Evolutionary conservation across 2,329 filamentous ascomycete genomes (phyloP).

Genomic region (Pyrenochaeta sp.): DNA sequence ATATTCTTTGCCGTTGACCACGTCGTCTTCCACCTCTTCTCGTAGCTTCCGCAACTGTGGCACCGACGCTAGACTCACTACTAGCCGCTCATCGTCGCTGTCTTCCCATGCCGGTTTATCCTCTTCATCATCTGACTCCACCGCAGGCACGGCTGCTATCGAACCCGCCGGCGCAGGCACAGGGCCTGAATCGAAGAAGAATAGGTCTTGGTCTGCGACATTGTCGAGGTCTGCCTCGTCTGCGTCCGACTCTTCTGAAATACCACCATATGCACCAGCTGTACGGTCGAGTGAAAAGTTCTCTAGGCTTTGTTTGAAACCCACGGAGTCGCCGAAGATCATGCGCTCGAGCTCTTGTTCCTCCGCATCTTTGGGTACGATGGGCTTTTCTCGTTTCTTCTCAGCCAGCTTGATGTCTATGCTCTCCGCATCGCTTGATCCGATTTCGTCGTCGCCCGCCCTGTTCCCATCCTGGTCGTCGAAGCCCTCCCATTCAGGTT

Average conservation of each 20-base stretch:
- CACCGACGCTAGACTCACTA: slow-evolving; percentile 80
- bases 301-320: slow-evolving; percentile 79
- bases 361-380: slow-evolving; percentile 75
- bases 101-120: slow-evolving; percentile 81
- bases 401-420: slow-evolving; percentile 29
- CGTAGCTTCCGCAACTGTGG: slow-evolving; percentile 84
- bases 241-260: slow-evolving; percentile 57
- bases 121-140: slow-evolving; percentile 49
- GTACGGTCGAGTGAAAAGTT: slow-evolving; percentile 58
- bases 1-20: slow-evolving; percentile 88
- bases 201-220: slow-evolving; percentile 81
- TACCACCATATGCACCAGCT: slow-evolving; percentile 34
- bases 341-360: slow-evolving; percentile 88
- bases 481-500: slow-evolving; percentile 40
- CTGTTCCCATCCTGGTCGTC: slow-evolving; percentile 20
- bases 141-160: slow-evolving; percentile 51
- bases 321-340: slow-evolving; percentile 86
- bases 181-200: slow-evolving; percentile 78
- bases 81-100: slow-evolving; percentile 90
- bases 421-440: slow-evolving; percentile 30
- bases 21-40: slow-evolving; percentile 80
- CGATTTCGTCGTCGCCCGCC: slow-evolving; percentile 6
- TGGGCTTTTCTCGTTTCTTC: slow-evolving; percentile 32
- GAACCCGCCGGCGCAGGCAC: slow-evolving; percentile 52
- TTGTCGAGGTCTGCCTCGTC: slow-evolving; percentile 63